Percentiles rank a stretch among this genome's conserved stretches.
Conservation (phyloP, 2,329 filamentous ascomycete species). For the Clonostachys solani region DNA sequence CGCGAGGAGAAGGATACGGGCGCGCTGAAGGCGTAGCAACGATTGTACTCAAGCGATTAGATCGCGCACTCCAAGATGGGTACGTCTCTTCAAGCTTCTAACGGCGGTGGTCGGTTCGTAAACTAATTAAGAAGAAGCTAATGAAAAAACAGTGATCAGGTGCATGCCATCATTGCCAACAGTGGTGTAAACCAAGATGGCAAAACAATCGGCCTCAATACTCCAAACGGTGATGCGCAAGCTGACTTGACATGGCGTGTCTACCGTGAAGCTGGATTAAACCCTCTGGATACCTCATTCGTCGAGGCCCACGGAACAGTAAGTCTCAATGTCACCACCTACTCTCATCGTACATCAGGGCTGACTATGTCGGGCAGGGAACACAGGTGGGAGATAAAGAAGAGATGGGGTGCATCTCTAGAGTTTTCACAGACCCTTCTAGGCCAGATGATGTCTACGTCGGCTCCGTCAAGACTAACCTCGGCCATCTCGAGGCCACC, state of each 20-base stretch:
- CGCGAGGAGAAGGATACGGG: slow-evolving; percentile 58
- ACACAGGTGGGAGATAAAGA: slow-evolving; percentile 16
- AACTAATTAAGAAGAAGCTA: too few relatives aligned
- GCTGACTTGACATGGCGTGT: slow-evolving; percentile 27
- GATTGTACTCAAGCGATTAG: slow-evolving; percentile 55
- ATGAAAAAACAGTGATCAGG: slow-evolving; percentile 4
- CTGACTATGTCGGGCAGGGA: slow-evolving; percentile 10
- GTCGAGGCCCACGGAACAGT: slow-evolving; percentile 37
- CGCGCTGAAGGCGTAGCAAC: slow-evolving; percentile 58
- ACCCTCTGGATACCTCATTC: slow-evolving; percentile 20
- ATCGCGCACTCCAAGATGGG: slow-evolving; percentile 51
- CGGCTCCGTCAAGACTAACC: slow-evolving; percentile 3
- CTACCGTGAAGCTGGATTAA: slow-evolving; percentile 29
- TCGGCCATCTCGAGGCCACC: slow-evolving; percentile 12
- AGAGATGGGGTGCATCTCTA: slow-evolving; percentile 20
- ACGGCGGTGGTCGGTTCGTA: slow-evolving; percentile 8
- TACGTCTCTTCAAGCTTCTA: slow-evolving; percentile 27
- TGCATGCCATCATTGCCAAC: slow-evolving; percentile 49
- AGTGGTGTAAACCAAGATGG: slow-evolving; percentile 29
- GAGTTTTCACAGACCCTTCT: too few relatives aligned
- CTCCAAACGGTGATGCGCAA: slow-evolving; percentile 39
- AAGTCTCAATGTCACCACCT: too few relatives aligned
- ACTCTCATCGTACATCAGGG: too few relatives aligned
- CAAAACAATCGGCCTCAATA: slow-evolving; percentile 10
- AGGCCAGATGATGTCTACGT: slow-evolving; percentile 5